phyloP scores from a whole-genome alignment of 768 basidiomycete genomes.

The Suillus ampliporus region DNA sequence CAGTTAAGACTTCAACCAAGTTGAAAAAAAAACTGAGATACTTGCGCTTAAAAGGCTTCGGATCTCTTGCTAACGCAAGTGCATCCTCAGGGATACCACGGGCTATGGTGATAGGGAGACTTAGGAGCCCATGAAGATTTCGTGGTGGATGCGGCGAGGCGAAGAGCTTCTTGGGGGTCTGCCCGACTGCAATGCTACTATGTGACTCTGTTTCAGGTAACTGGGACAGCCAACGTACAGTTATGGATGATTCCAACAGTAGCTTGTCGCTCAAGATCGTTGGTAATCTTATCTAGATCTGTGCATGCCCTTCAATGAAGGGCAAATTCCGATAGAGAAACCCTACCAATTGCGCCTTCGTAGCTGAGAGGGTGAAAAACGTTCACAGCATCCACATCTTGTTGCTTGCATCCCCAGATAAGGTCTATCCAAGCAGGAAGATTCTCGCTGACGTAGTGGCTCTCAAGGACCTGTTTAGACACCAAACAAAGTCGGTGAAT shows the following conservation, averaged over 20 bases:
- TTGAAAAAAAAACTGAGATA: neutral
- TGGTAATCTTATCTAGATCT: slow-evolving; percentile 88
- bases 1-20: neutral
- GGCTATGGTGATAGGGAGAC: slow-evolving; percentile 70
- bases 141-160: slow-evolving; percentile 74
- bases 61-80: slow-evolving; percentile 64
- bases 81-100: slow-evolving; percentile 89
- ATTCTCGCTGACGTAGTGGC: slow-evolving; percentile 82
- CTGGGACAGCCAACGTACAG: slow-evolving; percentile 52
- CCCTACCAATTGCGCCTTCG: slow-evolving; percentile 82
- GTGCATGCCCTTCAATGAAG: slow-evolving; percentile 1
- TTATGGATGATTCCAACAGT: slow-evolving; percentile 96
- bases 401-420: slow-evolving; percentile 90
- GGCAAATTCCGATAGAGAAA: neutral
- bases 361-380: slow-evolving; percentile 94
- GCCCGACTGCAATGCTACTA: slow-evolving; percentile 64
- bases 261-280: slow-evolving; percentile 88
- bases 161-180: slow-evolving; percentile 91
- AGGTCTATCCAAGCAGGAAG: slow-evolving; percentile 93
- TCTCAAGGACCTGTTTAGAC: slow-evolving; percentile 76
- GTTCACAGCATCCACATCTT: slow-evolving; percentile 76
- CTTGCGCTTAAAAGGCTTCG: slow-evolving; percentile 61
- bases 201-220: slow-evolving; percentile 3
- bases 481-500: neutral
- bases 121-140: slow-evolving; percentile 71